Evolutionary conservation across 257 asterid genomes (phyloP).

Genomic region (Capsicum chinense): DNA sequence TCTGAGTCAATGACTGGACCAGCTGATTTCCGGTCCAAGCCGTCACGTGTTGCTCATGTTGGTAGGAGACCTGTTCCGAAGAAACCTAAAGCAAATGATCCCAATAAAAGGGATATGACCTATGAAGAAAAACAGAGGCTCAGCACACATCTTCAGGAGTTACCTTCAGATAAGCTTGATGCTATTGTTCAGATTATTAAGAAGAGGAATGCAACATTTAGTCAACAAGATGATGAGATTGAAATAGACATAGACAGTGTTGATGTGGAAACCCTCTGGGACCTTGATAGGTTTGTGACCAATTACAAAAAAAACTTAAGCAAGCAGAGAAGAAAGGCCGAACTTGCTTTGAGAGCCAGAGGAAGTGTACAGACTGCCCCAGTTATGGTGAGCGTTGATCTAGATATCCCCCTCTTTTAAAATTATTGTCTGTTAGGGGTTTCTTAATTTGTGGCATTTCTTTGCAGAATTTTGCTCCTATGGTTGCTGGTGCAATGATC

Average conservation of each 20-base stretch:
- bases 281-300: conserved; percentile 43
- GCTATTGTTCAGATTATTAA: conserved; percentile 40
- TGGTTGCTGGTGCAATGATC: conserved; percentile 19
- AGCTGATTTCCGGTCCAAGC: conserved; percentile 25
- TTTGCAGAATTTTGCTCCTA: conserved; percentile 31
- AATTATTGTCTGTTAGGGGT: not conserved
- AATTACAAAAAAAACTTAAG: conserved; percentile 37
- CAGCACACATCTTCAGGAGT: conserved; percentile 35
- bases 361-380: conserved; percentile 23
- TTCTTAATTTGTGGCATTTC: conserved; percentile 23
- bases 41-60: conserved; percentile 16
- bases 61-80: conserved; percentile 34
- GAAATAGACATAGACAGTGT: conserved; percentile 40
- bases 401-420: not conserved
- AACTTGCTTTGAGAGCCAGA: conserved; percentile 30
- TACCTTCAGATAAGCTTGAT: conserved; percentile 41
- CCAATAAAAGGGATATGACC: conserved; percentile 40
- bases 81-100: conserved; percentile 40
- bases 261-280: conserved; percentile 40
- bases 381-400: conserved; percentile 31
- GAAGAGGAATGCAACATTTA: conserved; percentile 34
- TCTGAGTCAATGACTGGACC: conserved; percentile 28
- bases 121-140: conserved; percentile 41
- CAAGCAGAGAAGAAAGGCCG: conserved; percentile 35
- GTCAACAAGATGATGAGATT: conserved; percentile 38